Conservation (phyloP, 306 rosid species). For the Trifolium dubium region DNA sequence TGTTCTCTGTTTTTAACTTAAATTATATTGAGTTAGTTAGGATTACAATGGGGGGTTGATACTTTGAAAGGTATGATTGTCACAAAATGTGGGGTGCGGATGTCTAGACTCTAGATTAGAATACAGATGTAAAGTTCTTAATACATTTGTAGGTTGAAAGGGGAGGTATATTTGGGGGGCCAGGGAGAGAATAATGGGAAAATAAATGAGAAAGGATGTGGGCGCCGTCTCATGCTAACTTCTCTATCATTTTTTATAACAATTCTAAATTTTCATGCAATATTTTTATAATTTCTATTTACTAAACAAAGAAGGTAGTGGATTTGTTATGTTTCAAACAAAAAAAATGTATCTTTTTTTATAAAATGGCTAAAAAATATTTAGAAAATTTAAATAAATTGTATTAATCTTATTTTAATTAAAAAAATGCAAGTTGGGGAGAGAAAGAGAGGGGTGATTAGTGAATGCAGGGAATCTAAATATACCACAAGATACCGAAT, state of each 20-base stretch:
- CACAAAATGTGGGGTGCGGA: slow-evolving; percentile 24
- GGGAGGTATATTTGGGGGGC: not conserved
- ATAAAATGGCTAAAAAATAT: not conserved
- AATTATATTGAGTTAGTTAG: slow-evolving; percentile 30
- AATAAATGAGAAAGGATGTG: too few relatives aligned
- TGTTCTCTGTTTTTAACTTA: slow-evolving; percentile 26
- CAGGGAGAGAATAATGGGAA: too few relatives aligned
- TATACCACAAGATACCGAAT: not conserved
- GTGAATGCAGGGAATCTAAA: not conserved
- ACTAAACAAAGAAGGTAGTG: not conserved
- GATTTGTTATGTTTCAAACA: not conserved
- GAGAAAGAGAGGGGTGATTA: not conserved
- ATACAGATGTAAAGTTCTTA: not conserved
- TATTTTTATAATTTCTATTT: not conserved
- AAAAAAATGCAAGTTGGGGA: not conserved
- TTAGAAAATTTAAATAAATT: not conserved
- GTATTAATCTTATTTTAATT: not conserved
- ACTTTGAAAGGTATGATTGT: slow-evolving; percentile 3
- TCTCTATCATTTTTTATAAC: not conserved
- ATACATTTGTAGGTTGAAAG: not conserved
- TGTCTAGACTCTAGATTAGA: slow-evolving; percentile 24
- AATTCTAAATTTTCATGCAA: not conserved
- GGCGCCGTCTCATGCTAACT: too few relatives aligned
- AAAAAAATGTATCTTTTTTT: too few relatives aligned
- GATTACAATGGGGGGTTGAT: slow-evolving; percentile 23